Percentiles rank a stretch among this genome's conserved stretches.
These are phyloP conservation scores for Xanthoconium separans DNA, from an alignment of 1,284 basidiomycete species.

Conservation along the genomic window DNA sequence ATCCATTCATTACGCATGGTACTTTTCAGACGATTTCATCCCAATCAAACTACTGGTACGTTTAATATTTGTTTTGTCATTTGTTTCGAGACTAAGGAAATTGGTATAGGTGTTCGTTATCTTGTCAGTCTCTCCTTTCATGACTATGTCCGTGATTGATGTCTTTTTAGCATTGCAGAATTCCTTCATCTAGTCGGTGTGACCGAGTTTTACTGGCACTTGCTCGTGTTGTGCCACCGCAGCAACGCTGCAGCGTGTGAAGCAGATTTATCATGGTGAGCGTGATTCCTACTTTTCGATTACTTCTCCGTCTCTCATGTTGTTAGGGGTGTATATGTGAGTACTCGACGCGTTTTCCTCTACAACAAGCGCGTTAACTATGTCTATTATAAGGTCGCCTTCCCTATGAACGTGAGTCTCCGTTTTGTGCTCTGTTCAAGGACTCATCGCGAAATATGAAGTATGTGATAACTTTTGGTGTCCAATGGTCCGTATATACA, in stretches of 20 bases:
- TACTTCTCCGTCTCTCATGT: not conserved
- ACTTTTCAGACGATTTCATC: conserved; percentile 5
- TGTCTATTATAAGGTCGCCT: not conserved
- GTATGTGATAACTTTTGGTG: conserved; percentile 7
- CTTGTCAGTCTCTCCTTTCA: conserved; percentile 1
- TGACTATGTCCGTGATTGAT: not conserved
- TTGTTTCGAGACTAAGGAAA: not conserved
- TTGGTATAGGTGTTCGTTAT: conserved; percentile 7
- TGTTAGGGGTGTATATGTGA: conserved; percentile 10
- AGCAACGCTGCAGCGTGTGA: not conserved
- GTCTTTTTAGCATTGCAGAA: conserved; percentile 6
- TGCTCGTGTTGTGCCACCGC: conserved; percentile 9
- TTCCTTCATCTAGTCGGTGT: conserved; percentile 2
- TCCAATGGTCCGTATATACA: conserved; percentile 10
- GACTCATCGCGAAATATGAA: not conserved
- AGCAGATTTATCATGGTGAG: conserved; percentile 9
- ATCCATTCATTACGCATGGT: conserved; percentile 2
- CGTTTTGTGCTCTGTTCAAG: not conserved
- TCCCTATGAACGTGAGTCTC: conserved; percentile 5
- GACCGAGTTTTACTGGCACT: conserved; percentile 1
- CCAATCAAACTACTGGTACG: conserved; percentile 9
- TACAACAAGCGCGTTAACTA: not conserved
- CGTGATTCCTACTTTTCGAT: not conserved
- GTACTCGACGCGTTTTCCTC: not conserved
- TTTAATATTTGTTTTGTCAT: not conserved